phyloP scores from a whole-genome alignment of 2,329 filamentous ascomycete genomes.

The Emericellopsis cladophorae region DNA sequence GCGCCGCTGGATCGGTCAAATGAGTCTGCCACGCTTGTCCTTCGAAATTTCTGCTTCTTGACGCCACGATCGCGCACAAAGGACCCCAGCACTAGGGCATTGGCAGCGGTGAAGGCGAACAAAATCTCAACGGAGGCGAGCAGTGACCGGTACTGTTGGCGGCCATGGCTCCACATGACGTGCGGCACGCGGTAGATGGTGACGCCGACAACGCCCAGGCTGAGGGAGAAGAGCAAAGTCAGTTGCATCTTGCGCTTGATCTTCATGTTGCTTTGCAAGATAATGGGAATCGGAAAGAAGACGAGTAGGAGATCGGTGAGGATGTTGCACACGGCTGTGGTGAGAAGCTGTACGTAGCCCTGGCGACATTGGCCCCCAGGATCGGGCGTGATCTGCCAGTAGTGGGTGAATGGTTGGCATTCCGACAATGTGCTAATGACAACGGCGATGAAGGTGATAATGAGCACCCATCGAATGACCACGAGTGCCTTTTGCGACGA shows the following conservation, averaged over 20 bases:
- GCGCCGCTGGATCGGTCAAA: constrained; percentile 31
- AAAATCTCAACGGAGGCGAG: constrained; percentile 84
- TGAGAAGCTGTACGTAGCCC: constrained; percentile 75
- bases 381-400: constrained; percentile 77
- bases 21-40: constrained; percentile 50
- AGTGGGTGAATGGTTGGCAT: constrained; percentile 63
- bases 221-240: constrained; percentile 70
- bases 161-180: constrained; percentile 57
- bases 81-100: constrained; percentile 79
- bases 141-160: constrained; percentile 79
- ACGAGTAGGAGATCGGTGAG: constrained; percentile 81
- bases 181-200: constrained; percentile 72
- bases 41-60: constrained; percentile 78
- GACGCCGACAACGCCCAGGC: constrained; percentile 65
- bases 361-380: constrained; percentile 77
- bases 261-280: constrained; percentile 65
- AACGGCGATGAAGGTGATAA: constrained; percentile 68
- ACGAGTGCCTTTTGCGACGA: constrained; percentile 61
- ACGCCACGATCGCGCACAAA: constrained; percentile 83
- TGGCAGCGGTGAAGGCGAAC: constrained; percentile 76
- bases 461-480: constrained; percentile 61
- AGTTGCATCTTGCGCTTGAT: constrained; percentile 70
- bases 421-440: constrained; percentile 72
- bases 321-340: constrained; percentile 81
- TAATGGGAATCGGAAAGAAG: constrained; percentile 79